Base-by-base conservation (phyloP, 2,329 filamentous ascomycete species). In the Apiospora rasikravindrae region DNA sequence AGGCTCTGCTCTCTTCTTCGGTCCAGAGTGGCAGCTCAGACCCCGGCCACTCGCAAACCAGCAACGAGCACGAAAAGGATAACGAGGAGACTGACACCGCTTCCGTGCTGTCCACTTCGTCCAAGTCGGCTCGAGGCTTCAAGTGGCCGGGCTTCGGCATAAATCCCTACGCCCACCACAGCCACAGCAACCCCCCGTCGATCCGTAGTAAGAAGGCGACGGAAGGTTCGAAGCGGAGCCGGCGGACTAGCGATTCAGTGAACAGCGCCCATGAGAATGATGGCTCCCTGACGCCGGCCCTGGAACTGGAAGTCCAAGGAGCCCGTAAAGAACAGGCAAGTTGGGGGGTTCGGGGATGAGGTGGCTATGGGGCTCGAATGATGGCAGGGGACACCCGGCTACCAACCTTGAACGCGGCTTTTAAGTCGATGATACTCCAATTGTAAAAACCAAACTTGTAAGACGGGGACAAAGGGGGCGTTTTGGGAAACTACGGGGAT, bases 301-400 rank as follows among this genome's bases (percentile, higher is more conserved):
- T 88, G 5, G 85, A 88, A 71, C 79, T 89, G 67, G 84, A 88
- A 80, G 82, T 89, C 77, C 84, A 90, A 81, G 85, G 86, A 75
- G 79, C 86, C 74, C 82, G 86, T 75, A 84, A 83, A 78, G 90
- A 88, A 76, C 91, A 84, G 76, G 88, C 82, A 3, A 88, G 90
- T 77, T 95, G 94, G 91, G 91, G 93, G 94, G 0, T 88, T 97
- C 69, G 93, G 93, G 0, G 95, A 98, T 80, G 94, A 97, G 78
- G 90, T 93, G 33, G 88, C 92, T 77, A 96, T 97, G 93, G 92
- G 91, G 40, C 66, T 68, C 3, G 66, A 44, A 45, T 68, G 42
- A 68, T 47, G 14, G 16, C 7, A 8, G 16, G 57, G n/a, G 10
- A 10, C n/a, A 24, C n/a, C 49, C 4, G n/a, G 1, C n/a, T 11